Conservation (phyloP, 2,329 filamentous ascomycete genomes). For the Bipolaris gigantea region DNA sequence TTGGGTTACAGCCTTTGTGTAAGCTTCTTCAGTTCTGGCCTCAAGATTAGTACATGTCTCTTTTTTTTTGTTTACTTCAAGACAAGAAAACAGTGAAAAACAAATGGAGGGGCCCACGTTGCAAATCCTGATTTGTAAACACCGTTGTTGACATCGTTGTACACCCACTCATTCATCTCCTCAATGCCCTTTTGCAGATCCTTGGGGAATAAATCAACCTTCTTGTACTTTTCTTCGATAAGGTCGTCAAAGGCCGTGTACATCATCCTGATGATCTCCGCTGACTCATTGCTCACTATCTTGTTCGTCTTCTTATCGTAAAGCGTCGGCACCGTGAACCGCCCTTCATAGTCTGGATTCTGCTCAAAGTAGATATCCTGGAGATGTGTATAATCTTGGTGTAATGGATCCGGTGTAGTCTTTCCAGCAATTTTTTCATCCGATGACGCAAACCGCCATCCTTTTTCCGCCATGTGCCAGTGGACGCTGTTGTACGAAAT, state of each 20-base stretch:
- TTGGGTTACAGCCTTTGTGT: slow-evolving; percentile 49
- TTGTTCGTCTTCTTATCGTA: slow-evolving; percentile 74
- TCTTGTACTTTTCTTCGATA: slow-evolving; percentile 49
- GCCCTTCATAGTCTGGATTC: slow-evolving; percentile 70
- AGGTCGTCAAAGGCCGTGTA: slow-evolving; percentile 73
- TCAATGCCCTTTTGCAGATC: slow-evolving; percentile 52
- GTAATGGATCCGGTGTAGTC: slow-evolving; percentile 63
- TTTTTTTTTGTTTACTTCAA: background rate
- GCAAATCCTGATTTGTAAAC: slow-evolving; percentile 58
- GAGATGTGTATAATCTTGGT: slow-evolving; percentile 70
- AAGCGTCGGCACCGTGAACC: slow-evolving; percentile 86
- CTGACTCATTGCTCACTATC: slow-evolving; percentile 90
- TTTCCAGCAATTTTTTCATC: slow-evolving; percentile 63
- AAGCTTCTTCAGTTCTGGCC: slow-evolving; percentile 52
- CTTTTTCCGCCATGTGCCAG: slow-evolving; percentile 78
- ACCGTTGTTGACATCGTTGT: slow-evolving; percentile 56
- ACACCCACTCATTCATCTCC: slow-evolving; percentile 56
- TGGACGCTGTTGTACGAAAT: slow-evolving; percentile 82
- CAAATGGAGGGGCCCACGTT: slow-evolving; percentile 39
- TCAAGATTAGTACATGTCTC: background rate
- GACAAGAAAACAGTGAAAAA: background rate
- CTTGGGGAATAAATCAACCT: slow-evolving; percentile 51
- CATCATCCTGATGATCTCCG: slow-evolving; percentile 91
- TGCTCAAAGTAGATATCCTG: slow-evolving; percentile 78
- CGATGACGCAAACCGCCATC: slow-evolving; percentile 79